Percentiles rank a stretch among this genome's conserved stretches.
These are phyloP conservation scores for Aspergillus cejpii DNA, from an alignment of 2,329 filamentous ascomycete species.

Conservation along the genomic window DNA sequence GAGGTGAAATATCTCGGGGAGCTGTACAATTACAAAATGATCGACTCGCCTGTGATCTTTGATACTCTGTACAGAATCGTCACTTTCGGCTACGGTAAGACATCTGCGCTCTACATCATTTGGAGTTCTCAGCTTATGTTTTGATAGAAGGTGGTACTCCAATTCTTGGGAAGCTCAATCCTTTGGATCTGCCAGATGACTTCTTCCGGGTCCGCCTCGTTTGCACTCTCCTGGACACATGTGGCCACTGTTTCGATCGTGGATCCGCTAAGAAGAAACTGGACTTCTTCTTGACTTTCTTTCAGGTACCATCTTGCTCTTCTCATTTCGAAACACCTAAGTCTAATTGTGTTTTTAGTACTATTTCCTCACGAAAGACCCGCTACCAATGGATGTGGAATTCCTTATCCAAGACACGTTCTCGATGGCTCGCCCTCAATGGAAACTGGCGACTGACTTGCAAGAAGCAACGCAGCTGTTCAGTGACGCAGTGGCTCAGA, in stretches of 20 bases:
- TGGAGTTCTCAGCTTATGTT: conserved; percentile 2
- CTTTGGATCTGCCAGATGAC: conserved; percentile 82
- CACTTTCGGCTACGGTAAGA: conserved; percentile 74
- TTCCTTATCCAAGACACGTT: conserved; percentile 94
- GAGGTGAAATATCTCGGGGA: conserved; percentile 96
- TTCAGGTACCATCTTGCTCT: conserved; percentile 56
- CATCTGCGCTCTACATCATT: background rate
- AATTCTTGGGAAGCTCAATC: conserved; percentile 66
- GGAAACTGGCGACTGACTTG: conserved; percentile 74
- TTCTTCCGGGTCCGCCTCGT: conserved; percentile 92
- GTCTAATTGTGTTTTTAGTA: conserved; percentile 50
- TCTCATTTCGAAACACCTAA: conserved; percentile 9
- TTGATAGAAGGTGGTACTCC: conserved; percentile 64
- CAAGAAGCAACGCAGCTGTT: conserved; percentile 81
- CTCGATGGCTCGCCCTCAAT: conserved; percentile 76
- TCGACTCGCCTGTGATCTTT: conserved; percentile 92
- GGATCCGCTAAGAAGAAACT: conserved; percentile 93
- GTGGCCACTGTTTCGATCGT: conserved; percentile 91
- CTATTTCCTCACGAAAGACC: conserved; percentile 85
- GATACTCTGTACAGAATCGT: conserved; percentile 91
- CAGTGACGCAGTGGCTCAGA: conserved; percentile 78
- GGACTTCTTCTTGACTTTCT: conserved; percentile 93
- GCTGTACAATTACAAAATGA: conserved; percentile 94
- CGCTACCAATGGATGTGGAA: conserved; percentile 92
- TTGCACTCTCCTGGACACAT: conserved; percentile 85